Evolutionary conservation across 768 basidiomycete species (phyloP), one percentile per base, ranked within the genome.

Genomic region (Leccinellum luteum): DNA sequence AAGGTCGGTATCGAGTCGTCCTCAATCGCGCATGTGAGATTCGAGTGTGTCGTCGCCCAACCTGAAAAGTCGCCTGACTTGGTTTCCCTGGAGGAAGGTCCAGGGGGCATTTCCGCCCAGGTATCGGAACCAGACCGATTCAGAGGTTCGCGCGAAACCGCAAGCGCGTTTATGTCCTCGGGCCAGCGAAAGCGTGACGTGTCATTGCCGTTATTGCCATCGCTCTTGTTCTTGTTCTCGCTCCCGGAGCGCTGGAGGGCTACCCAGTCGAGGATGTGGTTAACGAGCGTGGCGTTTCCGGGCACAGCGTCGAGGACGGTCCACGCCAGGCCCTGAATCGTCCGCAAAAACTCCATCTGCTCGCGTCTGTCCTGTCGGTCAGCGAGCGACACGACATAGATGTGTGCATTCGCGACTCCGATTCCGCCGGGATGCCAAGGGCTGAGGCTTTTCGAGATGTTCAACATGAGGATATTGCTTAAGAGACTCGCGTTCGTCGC

Each of bases 361-460:
- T 66, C 59, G 14, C 81, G 80, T 25, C 89, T 75, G 59, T 87
- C 86, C 17, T 63, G 63, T 30, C 89, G 80, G 27, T 66, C 71
- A 9, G 81, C 79, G 28, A 89, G 82, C 25, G 85, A 86, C 43
- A 90, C 64, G 1, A 90, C 81, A 60, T 81, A 85, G 52, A 83
- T 76, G 9, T 73, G 63, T 1, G 67, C 4, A 5, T 75, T 71
- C 15, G 78, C 73, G 30, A 80, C 63, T 31, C 75, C 76, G 6
- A 83, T 71, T 12, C 56, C 17, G 38, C 38, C 63, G 52, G 38
- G 19, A 5, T 55, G 28, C 38, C 38, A n/a, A n/a, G 4, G 57
- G 52, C 4, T 25, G 51, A 10, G 10, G 38, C 38, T 13, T n/a
- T 43, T 21, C 9, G 30, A 31, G 15, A 12, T n/a, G n/a, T 35